These are phyloP conservation scores for Termitomyces sp. DNA, from an alignment of 768 basidiomycete genomes.

Conservation along the genomic window DNA sequence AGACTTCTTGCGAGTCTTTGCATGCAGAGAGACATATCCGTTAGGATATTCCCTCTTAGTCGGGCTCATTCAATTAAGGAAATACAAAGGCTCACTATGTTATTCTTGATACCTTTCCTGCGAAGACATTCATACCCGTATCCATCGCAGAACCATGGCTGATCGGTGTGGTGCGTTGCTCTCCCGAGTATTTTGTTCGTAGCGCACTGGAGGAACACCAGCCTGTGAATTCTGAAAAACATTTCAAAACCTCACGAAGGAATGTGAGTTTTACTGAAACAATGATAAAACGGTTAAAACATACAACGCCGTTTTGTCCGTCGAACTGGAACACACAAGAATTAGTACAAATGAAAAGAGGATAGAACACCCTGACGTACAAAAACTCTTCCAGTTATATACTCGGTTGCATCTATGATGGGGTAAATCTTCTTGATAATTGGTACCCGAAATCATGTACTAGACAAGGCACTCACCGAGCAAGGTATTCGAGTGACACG, in stretches of 20 bases:
- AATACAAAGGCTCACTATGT: neutral
- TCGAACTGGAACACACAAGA: neutral
- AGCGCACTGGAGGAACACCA: no score
- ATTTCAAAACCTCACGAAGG: neutral
- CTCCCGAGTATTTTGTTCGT: no score
- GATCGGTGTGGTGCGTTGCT: neutral
- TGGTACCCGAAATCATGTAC: neutral
- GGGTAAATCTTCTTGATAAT: neutral
- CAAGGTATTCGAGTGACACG: neutral
- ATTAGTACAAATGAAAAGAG: neutral
- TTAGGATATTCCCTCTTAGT: neutral
- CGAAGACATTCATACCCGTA: neutral
- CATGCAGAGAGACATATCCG: constrained; percentile 3
- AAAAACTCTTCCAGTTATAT: neutral
- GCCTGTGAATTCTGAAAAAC: neutral
- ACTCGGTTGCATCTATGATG: constrained; percentile 1
- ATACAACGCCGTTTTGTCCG: neutral
- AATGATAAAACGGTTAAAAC: neutral
- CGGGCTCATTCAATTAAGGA: neutral
- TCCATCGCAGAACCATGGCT: neutral
- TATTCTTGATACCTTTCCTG: neutral
- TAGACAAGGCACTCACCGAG: neutral
- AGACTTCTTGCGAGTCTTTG: neutral
- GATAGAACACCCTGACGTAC: neutral
- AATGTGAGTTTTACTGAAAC: neutral